Evolutionary conservation across 2,329 filamentous ascomycete species (phyloP).

Genomic region (Talaromyces sp.): DNA sequence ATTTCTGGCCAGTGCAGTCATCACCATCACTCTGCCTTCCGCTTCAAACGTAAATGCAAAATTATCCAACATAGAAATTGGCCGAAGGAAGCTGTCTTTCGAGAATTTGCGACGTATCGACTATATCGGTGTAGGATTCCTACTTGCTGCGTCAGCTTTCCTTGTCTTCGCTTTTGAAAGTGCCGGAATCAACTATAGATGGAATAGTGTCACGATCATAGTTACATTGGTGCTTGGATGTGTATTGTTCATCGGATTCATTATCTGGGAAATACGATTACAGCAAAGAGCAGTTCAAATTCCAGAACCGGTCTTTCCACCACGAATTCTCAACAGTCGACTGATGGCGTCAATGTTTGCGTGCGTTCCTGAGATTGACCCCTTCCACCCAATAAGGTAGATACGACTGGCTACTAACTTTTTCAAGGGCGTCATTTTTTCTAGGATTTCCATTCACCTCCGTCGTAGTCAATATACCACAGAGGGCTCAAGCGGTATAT

Average conservation of each 20-base stretch:
- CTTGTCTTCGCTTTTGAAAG: conserved; percentile 21
- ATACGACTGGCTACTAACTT: not conserved
- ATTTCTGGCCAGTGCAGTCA: not conserved
- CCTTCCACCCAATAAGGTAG: no score
- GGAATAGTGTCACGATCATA: conserved; percentile 18
- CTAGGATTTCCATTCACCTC: conserved; percentile 21
- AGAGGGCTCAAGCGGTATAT: conserved; percentile 36
- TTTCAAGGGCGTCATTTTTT: conserved; percentile 23
- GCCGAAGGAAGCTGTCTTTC: conserved; percentile 9
- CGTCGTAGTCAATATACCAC: conserved; percentile 33
- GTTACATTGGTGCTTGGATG: conserved; percentile 8
- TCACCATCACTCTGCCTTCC: not conserved
- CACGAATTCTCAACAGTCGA: conserved; percentile 31
- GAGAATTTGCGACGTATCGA: conserved; percentile 27
- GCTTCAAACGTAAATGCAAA: not conserved
- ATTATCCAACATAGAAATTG: not conserved
- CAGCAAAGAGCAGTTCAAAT: conserved; percentile 19
- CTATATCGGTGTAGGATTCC: conserved; percentile 28
- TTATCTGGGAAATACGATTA: conserved; percentile 29
- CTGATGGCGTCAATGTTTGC: conserved; percentile 32
- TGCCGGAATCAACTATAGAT: conserved; percentile 18
- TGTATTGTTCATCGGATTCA: not conserved
- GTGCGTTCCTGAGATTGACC: conserved; percentile 24
- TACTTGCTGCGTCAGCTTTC: conserved; percentile 19
- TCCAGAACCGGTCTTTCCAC: conserved; percentile 39